These are phyloP conservation scores for Citrus mangshanensis DNA, from an alignment of 345 rosid species.

Conservation along the genomic window DNA sequence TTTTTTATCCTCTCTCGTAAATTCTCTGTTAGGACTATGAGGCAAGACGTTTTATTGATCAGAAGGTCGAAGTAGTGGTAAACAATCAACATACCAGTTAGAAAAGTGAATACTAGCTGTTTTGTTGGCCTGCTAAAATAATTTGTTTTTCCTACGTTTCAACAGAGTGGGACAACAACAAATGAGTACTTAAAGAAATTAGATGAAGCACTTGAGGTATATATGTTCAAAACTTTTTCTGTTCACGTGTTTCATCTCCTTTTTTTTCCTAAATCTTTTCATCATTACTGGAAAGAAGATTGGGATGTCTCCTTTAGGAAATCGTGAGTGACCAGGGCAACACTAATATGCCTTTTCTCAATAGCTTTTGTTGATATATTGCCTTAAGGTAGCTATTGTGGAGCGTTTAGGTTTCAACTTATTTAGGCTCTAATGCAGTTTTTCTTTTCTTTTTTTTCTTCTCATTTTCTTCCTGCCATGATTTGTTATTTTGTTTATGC, in stretches of 20 bases:
- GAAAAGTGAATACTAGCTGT: constrained; percentile 2
- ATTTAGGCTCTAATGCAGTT: neutral
- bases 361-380: neutral
- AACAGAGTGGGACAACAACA: constrained; percentile 79
- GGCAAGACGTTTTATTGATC: constrained; percentile 72
- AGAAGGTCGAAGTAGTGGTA: constrained; percentile 83
- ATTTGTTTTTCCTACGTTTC: constrained; percentile 10
- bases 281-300: neutral
- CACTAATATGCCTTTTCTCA: neutral
- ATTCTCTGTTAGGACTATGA: constrained; percentile 52
- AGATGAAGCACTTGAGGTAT: constrained; percentile 89
- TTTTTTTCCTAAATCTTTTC: neutral
- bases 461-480: neutral
- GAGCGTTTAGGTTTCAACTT: neutral
- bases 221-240: constrained; percentile 6
- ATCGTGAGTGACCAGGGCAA: neutral
- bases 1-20: neutral
- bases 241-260: constrained; percentile 1
- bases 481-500: neutral
- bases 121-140: neutral
- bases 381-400: neutral
- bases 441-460: neutral
- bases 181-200: constrained; percentile 65
- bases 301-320: neutral
- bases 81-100: constrained; percentile 11